Evolutionary conservation across 768 basidiomycete genomes (phyloP).

Genomic region (Suillus spraguei): DNA sequence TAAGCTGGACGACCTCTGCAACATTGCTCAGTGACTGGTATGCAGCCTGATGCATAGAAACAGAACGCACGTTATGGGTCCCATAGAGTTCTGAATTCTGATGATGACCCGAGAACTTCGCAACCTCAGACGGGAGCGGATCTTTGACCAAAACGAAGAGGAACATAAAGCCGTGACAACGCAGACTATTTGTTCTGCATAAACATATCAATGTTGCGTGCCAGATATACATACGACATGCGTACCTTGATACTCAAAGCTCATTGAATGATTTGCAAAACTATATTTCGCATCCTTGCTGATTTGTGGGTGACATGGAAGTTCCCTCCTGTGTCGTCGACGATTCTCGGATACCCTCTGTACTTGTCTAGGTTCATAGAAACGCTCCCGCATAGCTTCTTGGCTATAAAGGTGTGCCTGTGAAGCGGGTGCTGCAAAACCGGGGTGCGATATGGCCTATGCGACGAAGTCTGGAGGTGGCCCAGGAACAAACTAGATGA

Average conservation of each 20-base stretch:
- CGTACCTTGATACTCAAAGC: constrained; percentile 94
- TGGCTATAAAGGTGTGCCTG: too few relatives aligned
- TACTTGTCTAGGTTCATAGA: constrained; percentile 58
- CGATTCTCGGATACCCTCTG: constrained; percentile 88
- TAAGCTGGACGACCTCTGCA: constrained; percentile 81
- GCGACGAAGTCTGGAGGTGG: too few relatives aligned
- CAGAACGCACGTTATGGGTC: constrained; percentile 86
- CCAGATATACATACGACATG: constrained; percentile 6
- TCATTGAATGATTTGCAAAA: constrained; percentile 80
- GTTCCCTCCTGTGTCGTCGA: constrained; percentile 98
- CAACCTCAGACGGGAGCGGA: constrained; percentile 68
- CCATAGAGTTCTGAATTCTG: constrained; percentile 89
- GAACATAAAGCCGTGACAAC: constrained; percentile 89
- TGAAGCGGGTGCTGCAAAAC: too few relatives aligned
- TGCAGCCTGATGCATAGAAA: neutral
- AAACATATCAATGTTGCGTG: neutral
- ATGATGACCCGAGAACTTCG: constrained; percentile 82
- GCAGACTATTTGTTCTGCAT: constrained; percentile 90
- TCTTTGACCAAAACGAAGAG: constrained; percentile 86
- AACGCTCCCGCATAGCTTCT: too few relatives aligned
- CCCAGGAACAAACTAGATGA: too few relatives aligned
- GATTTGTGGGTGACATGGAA: constrained; percentile 91
- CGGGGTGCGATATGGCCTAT: too few relatives aligned
- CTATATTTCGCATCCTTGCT: constrained; percentile 90
- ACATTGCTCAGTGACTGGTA: neutral